Evolutionary conservation across 2,329 filamentous ascomycete species (phyloP), one percentile per base, ranked within the genome.

Genomic region (Epichloe brachyelytri): DNA sequence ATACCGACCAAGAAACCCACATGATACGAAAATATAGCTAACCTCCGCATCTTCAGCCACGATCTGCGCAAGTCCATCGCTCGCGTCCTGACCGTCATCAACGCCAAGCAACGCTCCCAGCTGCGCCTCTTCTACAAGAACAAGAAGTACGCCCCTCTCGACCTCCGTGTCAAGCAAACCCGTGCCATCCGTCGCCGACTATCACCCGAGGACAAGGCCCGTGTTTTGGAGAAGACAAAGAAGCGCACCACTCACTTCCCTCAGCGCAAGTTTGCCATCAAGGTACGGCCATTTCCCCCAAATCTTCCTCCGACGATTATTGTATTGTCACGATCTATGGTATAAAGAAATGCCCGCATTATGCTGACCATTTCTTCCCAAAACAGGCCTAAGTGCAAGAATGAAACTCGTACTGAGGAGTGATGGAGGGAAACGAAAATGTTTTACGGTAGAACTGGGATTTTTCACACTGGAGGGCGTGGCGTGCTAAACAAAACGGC

Each of bases 21-120:
- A n/a, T n/a, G 22, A 33, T 26, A 12, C 10, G 15, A 34, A 39
- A 34, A 41, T 15, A 26, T 22, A 3, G 30, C 44, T 49, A 22
- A 49, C 39, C 59, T 55, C 58, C 61, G 51, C 36, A n/a, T 30
- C 1, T 5, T 30, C 36, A 96, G 90, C 77, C 88, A 95, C 80
- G 94, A 98, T 74, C 82, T 98, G 73, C 90, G 93, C 81, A 98
- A 98, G 83, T 95, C 90, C 62, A 96, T 98, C 76, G 94, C 93
- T 70, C 90, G 91, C 71, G 88, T 96, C 76, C 85, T 98, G 67
- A 98, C 93, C 74, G 82, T 98, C 79, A 95, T 98, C 85, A 98
- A 97, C 83, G 86, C 89, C 76, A 97, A 95, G 83, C 93, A 98
- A 81, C 86, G 94, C 73, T 80, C 88, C 63, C 90, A 97, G 79